Conservation (phyloP, 2,329 filamentous ascomycete genomes). For the Botrytis squamosa region DNA sequence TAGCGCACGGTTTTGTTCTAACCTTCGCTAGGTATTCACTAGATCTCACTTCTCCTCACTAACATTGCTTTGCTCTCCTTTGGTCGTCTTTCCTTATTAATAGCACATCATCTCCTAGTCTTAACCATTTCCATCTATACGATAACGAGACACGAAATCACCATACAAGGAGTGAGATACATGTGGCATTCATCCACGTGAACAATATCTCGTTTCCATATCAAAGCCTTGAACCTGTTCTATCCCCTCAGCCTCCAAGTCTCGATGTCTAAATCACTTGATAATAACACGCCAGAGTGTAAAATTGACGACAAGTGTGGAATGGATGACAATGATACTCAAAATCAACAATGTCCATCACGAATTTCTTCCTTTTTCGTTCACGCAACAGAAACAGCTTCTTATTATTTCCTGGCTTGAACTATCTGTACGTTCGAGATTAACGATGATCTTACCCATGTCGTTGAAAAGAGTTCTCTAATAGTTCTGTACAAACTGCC, state of each 20-base stretch:
- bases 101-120: neutral
- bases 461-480: rapidly evolving
- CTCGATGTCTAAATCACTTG: neutral
- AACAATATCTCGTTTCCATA: neutral
- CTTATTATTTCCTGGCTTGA: neutral
- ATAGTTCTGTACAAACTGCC: rapidly evolving
- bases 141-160: too few relatives aligned
- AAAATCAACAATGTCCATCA: neutral
- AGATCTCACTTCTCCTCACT: too few relatives aligned
- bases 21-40: neutral
- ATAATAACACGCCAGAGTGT: neutral
- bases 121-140: neutral
- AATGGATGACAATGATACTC: neutral
- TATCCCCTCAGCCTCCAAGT: neutral
- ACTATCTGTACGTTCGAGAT: rapidly evolving
- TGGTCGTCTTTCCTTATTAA: rapidly evolving
- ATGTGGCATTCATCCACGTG: neutral
- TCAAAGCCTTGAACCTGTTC: neutral
- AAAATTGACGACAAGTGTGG: neutral
- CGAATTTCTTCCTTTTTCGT: neutral
- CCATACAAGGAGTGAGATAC: neutral
- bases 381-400: neutral
- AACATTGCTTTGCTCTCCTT: neutral
- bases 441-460: neutral
- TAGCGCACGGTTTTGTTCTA: neutral